Base-by-base conservation (phyloP, 495 filamentous ascomycete species). In the Talaromyces stipitatus region DNA sequence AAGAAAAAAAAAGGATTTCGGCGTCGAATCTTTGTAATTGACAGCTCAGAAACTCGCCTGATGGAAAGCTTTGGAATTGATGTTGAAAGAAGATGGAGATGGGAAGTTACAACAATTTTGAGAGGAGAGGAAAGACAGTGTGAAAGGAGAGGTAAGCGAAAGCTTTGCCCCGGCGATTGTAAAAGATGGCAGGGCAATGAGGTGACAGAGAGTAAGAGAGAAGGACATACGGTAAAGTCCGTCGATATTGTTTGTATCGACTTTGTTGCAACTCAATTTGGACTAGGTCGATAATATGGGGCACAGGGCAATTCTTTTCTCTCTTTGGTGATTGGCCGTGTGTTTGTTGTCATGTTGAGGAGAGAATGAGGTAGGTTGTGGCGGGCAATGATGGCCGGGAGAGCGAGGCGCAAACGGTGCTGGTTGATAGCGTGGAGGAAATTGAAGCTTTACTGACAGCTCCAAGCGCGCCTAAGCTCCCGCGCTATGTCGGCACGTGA, bases 71-170 rank as follows among this genome's bases (percentile, higher is more conserved):
- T 26, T 33, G 45, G 24, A 28, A 51, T n/a, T n/a, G n/a, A 51
- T 52, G 56, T 24, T 27, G 51, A 45, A 30, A 41, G 38, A 46
- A 28, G 30, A 54, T 29, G 16, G 56, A 50, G 30, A 58, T 50
- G 41, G 26, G n/a, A 48, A 55, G 32, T 55, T 57, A 24, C 29
- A 32, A 33, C 55, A 46, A 46, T 29, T 41, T 30, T 16, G 36
- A 41, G 36, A 18, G n/a, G 36, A 41, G 8, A 41, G 5, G 53
- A 24, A 30, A 32, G 57, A 54, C 50, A 54, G 54, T 22, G 56
- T 22, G 23, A 56, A 47, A 56, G 27, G 51, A 63, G 45, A 12
- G 41, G 61, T 41, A 58, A 61, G 36, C 60, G 58, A 50, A 11
- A 46, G 54, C 26, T n/a, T 30, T 22, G 38, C 12, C 32, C 4